Evolutionary conservation across 768 basidiomycete genomes (phyloP), one percentile per base, ranked within the genome.

Genomic region (Boletus huronensis): DNA sequence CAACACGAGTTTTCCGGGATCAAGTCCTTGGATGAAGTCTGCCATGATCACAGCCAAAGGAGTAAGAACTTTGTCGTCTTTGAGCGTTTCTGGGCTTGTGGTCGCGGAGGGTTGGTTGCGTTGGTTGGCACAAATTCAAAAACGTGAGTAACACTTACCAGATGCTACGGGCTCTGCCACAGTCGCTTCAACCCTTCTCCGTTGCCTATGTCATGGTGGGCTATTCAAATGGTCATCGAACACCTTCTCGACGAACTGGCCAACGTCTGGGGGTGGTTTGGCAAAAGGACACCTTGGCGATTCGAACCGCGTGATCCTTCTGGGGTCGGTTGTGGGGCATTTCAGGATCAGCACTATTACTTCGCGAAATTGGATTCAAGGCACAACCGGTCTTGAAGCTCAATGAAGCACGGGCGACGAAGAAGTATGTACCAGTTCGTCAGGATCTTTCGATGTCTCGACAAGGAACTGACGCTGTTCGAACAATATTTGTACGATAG

Each of bases 21-120:
- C 90, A 54, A 92, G 80, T 25, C 75, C 75, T 62, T 87, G 87
- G 7, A 85, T 57, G 57, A 87, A 88, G 62, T 91, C 90, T 26
- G 78, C 75, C 79, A 80, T 80, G 48, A 19, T 54, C n/a, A 13
- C 17, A 23, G 5, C 3, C 23, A 7, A 17, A 8, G 39, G 13
- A 8, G 39, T 28, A 11, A 2, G 19, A 29, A 16, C 17, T 8
- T 19, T 17, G 46, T 34, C 10, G 10, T 13, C 50, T 28, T 36
- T 39, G 46, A n/a, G 32, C 21, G 40, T 19, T 16, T 29, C 7
- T 19, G n/a, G 10, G 6, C 11, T n/a, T 17, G 17, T 31, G 4
- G 47, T 32, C n/a, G 38, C 38, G 21, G n/a, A 41, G 31, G n/a
- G 38, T 25, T 25, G 8, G 42, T 1, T 17, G 13, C 6, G 39